Evolutionary conservation across 1,139 yeast species (phyloP).

Genomic region (Taphrina pruni): DNA sequence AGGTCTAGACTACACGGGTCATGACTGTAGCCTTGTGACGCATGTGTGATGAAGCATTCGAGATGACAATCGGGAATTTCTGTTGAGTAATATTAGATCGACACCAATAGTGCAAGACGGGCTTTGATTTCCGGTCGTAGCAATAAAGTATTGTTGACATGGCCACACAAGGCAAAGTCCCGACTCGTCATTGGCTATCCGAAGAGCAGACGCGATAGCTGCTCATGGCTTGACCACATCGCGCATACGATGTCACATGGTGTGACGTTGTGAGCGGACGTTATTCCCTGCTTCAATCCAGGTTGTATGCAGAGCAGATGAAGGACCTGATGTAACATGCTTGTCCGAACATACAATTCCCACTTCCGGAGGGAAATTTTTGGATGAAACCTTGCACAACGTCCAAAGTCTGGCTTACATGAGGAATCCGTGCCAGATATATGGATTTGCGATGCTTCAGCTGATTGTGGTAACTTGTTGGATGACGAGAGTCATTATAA

Average conservation of each 20-base stretch:
- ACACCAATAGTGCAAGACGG: no score
- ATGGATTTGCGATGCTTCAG: no score
- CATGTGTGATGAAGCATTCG: not conserved
- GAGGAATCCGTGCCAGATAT: no score
- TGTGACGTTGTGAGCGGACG: not conserved
- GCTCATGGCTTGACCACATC: not conserved
- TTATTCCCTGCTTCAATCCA: not conserved
- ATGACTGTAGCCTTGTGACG: not conserved
- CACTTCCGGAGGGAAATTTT: no score
- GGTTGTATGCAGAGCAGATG: no score
- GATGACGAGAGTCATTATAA: no score
- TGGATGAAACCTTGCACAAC: no score
- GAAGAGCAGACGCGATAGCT: not conserved
- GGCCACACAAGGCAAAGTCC: not conserved
- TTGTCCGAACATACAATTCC: not conserved
- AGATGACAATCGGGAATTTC: no score
- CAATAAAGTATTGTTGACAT: not conserved
- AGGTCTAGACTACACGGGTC: not conserved
- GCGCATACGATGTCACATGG: not conserved
- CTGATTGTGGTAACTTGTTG: no score
- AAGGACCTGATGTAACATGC: not conserved
- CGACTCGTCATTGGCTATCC: not conserved
- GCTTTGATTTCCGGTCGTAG: not conserved
- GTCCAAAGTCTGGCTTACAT: no score
- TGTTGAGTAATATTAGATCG: no score